Percentiles rank a stretch among this genome's conserved stretches.
Evolutionary conservation across 2,329 filamentous ascomycete genomes (phyloP).

Genomic region (Claviceps arundinis): DNA sequence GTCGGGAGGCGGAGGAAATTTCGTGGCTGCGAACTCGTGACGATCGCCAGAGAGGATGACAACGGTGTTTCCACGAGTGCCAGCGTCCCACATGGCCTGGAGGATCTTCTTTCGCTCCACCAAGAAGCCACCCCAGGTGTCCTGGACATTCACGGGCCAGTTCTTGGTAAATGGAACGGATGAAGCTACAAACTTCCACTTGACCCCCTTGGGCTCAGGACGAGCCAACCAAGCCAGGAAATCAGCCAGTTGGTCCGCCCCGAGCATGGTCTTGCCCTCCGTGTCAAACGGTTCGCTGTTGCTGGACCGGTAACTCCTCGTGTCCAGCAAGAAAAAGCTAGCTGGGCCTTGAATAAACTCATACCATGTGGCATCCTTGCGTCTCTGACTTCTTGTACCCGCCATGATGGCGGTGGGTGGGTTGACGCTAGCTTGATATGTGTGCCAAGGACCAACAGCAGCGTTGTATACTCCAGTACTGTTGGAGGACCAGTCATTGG

Average conservation of each 20-base stretch:
- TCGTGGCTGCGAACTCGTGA: constrained; percentile 93
- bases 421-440: constrained; percentile 78
- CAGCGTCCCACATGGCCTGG: constrained; percentile 83
- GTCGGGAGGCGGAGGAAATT: constrained; percentile 49
- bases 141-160: constrained; percentile 75
- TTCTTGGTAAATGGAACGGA: constrained; percentile 96
- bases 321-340: constrained; percentile 90
- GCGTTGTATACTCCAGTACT: constrained; percentile 32
- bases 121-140: constrained; percentile 92
- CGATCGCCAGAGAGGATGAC: constrained; percentile 80
- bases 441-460: constrained; percentile 70
- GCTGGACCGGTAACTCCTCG: constrained; percentile 69
- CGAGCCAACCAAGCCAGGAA: constrained; percentile 63
- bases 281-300: constrained; percentile 46
- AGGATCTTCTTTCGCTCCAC: constrained; percentile 66
- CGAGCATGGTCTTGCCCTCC: constrained; percentile 74
- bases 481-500: constrained; percentile 69
- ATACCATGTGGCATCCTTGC: constrained; percentile 63
- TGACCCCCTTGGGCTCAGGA: constrained; percentile 61
- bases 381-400: constrained; percentile 22
- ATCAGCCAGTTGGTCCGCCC: constrained; percentile 62
- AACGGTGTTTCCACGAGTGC: constrained; percentile 62
- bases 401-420: constrained; percentile 53
- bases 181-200: constrained; percentile 87
- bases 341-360: constrained; percentile 82